Conservation (phyloP, 108 stramenopile species). For the Mayamaea pseudoterrestris region DNA sequence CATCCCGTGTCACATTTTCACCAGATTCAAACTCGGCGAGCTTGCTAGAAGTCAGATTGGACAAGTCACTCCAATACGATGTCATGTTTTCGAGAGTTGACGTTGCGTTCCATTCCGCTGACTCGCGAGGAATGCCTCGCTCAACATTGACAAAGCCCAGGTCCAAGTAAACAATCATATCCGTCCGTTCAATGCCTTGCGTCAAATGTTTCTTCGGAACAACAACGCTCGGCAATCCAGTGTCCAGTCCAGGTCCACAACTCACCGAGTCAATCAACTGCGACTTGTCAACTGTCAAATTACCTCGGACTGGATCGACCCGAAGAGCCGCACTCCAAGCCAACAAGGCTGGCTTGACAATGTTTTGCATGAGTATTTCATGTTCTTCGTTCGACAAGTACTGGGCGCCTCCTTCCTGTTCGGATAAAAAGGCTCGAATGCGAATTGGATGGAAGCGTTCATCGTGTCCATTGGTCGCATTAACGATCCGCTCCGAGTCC, state of each 20-base stretch:
- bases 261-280: conserved; percentile 57
- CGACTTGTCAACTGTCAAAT: conserved; percentile 48
- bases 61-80: too few species aligned
- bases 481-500: too few species aligned
- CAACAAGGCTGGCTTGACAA: conserved; percentile 56
- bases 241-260: conserved; percentile 69
- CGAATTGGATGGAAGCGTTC: conserved; percentile 72
- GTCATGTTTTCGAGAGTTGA: too few species aligned
- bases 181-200: conserved; percentile 48
- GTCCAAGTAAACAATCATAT: conserved; percentile 66
- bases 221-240: conserved; percentile 41
- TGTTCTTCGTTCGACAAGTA: conserved; percentile 30
- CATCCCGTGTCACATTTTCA: conserved; percentile 3
- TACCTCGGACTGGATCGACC: conserved; percentile 55
- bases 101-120: background rate
- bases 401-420: conserved; percentile 30
- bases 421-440: conserved; percentile 52
- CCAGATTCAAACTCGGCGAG: background rate
- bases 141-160: conserved; percentile 29
- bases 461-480: too few species aligned
- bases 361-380: conserved; percentile 45
- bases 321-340: conserved; percentile 71
- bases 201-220: conserved; percentile 48
- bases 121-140: background rate
- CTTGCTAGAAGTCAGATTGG: background rate